Conservation (phyloP, 495 filamentous ascomycete genomes). For the Lophium mytilinum region DNA sequence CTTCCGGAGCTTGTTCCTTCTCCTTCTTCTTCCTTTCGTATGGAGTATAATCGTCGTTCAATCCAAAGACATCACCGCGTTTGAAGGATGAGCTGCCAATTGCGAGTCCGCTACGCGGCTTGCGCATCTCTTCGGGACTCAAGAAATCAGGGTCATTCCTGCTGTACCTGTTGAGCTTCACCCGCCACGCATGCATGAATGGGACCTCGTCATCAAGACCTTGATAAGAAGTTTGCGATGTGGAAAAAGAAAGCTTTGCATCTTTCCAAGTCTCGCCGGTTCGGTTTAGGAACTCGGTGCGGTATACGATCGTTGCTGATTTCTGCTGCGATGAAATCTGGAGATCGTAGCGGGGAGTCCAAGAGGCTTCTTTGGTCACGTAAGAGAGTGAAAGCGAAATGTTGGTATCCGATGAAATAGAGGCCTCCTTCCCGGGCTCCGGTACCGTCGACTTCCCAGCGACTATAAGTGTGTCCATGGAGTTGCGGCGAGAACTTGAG, state of each 20-base stretch:
- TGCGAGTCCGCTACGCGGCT: slow-evolving; percentile 2
- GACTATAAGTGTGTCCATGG: slow-evolving; percentile 38
- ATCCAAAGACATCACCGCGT: slow-evolving; percentile 14
- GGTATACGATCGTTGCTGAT: slow-evolving; percentile 50
- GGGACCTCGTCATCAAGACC: slow-evolving; percentile 53
- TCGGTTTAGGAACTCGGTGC: slow-evolving; percentile 55
- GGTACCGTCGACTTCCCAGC: slow-evolving; percentile 5
- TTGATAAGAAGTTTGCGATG: slow-evolving; percentile 57
- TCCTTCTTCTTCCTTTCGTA: background rate
- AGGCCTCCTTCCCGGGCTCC: slow-evolving; percentile 12
- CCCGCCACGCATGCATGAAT: slow-evolving; percentile 50
- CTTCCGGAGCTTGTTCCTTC: background rate
- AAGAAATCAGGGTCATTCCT: slow-evolving; percentile 15
- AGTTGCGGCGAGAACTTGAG: slow-evolving; percentile 47
- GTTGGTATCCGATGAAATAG: slow-evolving; percentile 22
- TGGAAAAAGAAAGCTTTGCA: slow-evolving; percentile 57
- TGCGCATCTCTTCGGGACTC: slow-evolving; percentile 7
- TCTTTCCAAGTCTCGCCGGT: slow-evolving; percentile 63
- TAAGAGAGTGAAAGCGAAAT: slow-evolving; percentile 54
- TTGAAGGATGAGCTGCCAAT: slow-evolving; percentile 1
- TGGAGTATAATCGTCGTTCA: slow-evolving; percentile 7
- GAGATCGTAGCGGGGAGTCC: slow-evolving; percentile 61
- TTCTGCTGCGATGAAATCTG: slow-evolving; percentile 49
- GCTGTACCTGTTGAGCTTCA: slow-evolving; percentile 37
- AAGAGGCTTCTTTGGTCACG: slow-evolving; percentile 52